Evolutionary conservation across 495 filamentous ascomycete species (phyloP).

Genomic region (Poronia punctata): DNA sequence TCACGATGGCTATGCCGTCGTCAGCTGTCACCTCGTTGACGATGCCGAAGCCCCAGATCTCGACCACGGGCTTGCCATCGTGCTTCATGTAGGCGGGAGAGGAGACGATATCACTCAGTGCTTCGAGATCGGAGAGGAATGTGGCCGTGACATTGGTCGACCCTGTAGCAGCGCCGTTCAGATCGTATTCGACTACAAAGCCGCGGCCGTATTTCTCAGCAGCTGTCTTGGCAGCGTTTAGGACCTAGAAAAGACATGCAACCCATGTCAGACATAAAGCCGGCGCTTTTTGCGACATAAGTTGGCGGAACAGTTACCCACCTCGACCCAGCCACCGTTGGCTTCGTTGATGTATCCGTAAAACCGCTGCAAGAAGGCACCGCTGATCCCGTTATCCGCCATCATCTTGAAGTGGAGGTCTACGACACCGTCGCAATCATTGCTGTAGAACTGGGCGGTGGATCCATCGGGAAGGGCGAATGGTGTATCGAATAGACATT

Average conservation of each 20-base stretch:
- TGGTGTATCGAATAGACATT: constrained; percentile 24
- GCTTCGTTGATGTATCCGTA: constrained; percentile 24
- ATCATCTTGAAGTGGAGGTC: constrained; percentile 29
- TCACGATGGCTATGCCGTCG: constrained; percentile 22
- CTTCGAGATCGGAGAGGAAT: constrained; percentile 18
- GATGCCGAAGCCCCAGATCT: constrained; percentile 26
- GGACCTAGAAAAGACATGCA: constrained; percentile 16
- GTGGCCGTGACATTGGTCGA: constrained; percentile 15
- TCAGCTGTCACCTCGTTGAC: constrained; percentile 16
- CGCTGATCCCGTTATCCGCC: constrained; percentile 25
- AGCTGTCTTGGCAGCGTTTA: constrained; percentile 17
- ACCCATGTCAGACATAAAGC: constrained; percentile 1
- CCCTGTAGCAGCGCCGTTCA: constrained; percentile 16
- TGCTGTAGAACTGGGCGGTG: constrained; percentile 22
- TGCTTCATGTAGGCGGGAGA: constrained; percentile 28
- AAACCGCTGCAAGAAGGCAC: constrained; percentile 26
- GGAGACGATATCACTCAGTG: constrained; percentile 15
- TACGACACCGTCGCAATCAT: constrained; percentile 26
- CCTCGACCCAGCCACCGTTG: constrained; percentile 20
- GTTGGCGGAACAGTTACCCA: constrained; percentile 6
- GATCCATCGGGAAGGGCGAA: constrained; percentile 19
- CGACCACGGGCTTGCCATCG: constrained; percentile 24
- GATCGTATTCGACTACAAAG: constrained; percentile 27
- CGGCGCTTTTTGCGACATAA: too few species aligned
- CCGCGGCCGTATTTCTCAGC: constrained; percentile 27